These are phyloP conservation scores for Nakazawaea ernobii DNA, from an alignment of 805 yeast genomes.

Conservation along the genomic window DNA sequence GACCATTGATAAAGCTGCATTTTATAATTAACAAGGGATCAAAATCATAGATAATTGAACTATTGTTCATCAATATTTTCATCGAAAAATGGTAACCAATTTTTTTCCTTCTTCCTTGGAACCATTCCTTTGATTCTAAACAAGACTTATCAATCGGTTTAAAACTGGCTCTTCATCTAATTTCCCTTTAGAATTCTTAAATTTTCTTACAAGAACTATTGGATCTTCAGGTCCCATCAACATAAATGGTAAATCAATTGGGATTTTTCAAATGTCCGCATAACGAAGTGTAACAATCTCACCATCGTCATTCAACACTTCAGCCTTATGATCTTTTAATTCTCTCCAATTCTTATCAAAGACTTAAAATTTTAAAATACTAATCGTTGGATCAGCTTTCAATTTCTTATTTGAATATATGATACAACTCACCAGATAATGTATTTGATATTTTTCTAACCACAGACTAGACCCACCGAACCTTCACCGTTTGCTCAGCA, in stretches of 20 bases:
- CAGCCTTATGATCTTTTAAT: constrained; percentile 15
- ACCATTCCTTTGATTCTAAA: constrained; percentile 19
- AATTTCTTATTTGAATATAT: constrained; percentile 27
- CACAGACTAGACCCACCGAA: constrained; percentile 48
- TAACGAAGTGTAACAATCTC: background rate
- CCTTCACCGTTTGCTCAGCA: constrained; percentile 32
- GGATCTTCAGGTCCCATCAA: constrained; percentile 47
- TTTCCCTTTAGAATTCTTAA: constrained; percentile 17
- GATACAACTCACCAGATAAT: constrained; percentile 39
- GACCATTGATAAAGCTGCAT: constrained; percentile 26
- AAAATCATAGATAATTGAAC: constrained; percentile 22
- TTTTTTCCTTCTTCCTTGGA: constrained; percentile 22
- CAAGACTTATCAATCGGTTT: constrained; percentile 23
- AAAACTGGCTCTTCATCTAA: constrained; percentile 37
- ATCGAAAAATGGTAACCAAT: constrained; percentile 36
- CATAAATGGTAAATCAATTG: constrained; percentile 6
- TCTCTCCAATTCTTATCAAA: constrained; percentile 44
- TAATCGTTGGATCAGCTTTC: constrained; percentile 14
- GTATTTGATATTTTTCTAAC: constrained; percentile 44
- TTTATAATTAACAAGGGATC: constrained; percentile 27
- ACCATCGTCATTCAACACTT: background rate
- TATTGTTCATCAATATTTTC: constrained; percentile 20
- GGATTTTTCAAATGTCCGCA: constrained; percentile 6
- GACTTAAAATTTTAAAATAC: constrained; percentile 28
- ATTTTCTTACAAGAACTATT: constrained; percentile 28